Evolutionary conservation across 441 rosid species (phyloP).

Genomic region (Syzygium malaccense): DNA sequence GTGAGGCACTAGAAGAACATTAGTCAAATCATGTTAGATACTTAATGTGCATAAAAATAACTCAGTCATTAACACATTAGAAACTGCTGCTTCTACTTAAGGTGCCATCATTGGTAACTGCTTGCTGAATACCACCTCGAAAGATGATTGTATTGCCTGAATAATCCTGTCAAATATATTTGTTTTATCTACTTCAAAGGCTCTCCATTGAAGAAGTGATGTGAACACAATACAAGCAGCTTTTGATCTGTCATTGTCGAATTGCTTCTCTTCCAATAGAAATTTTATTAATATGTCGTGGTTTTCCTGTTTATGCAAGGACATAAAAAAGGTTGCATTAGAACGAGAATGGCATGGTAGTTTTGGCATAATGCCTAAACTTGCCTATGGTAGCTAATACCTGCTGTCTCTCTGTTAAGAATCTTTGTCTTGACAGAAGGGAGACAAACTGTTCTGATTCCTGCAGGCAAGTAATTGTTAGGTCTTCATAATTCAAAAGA

Average conservation of each 20-base stretch:
- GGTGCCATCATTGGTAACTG: background rate
- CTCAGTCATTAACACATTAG: background rate
- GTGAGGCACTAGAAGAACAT: background rate
- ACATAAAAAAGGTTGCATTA: background rate
- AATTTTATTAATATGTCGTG: constrained; percentile 49
- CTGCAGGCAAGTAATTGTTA: constrained; percentile 20
- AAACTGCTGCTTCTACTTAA: background rate
- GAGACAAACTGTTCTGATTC: constrained; percentile 26
- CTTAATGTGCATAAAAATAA: background rate
- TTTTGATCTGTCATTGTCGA: constrained; percentile 38
- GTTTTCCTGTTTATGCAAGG: constrained; percentile 39
- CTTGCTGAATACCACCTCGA: constrained; percentile 33
- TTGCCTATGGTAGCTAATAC: constrained; percentile 16
- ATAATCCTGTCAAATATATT: constrained; percentile 54
- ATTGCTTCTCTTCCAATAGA: constrained; percentile 40
- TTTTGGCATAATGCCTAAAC: background rate
- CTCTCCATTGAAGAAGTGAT: constrained; percentile 66
- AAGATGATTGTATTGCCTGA: constrained; percentile 42
- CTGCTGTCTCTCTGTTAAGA: constrained; percentile 56
- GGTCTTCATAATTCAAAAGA: background rate
- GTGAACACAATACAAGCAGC: constrained; percentile 59
- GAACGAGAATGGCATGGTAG: background rate
- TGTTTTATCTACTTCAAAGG: constrained; percentile 68
- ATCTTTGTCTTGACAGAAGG: constrained; percentile 39
- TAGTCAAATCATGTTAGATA: background rate